Conservation (phyloP, 768 basidiomycete species). For the Hygrophorus russula region DNA sequence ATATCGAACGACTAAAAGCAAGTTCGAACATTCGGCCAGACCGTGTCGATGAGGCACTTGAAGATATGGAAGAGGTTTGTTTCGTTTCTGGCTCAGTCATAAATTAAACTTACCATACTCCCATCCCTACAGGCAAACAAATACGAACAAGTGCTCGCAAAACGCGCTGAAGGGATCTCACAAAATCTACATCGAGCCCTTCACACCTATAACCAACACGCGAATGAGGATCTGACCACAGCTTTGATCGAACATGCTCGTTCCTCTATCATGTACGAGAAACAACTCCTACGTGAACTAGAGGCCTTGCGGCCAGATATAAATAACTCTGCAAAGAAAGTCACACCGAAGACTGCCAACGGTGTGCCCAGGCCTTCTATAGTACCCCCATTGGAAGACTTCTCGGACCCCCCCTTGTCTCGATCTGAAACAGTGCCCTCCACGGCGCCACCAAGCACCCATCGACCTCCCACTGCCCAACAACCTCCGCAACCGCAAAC, state of each 20-base stretch:
- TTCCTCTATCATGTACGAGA: constrained; percentile 85
- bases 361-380: constrained; percentile 50
- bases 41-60: constrained; percentile 81
- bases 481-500: constrained; percentile 18
- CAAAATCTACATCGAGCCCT: constrained; percentile 86
- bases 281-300: constrained; percentile 77
- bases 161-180: constrained; percentile 87
- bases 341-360: constrained; percentile 28
- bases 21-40: constrained; percentile 80
- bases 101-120: not conserved
- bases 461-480: constrained; percentile 15
- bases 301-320: constrained; percentile 78
- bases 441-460: constrained; percentile 22
- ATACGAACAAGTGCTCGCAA: constrained; percentile 76
- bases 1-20: constrained; percentile 81
- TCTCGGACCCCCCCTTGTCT: constrained; percentile 21
- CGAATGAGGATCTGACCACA: constrained; percentile 84
- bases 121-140: constrained; percentile 60
- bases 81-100: not conserved
- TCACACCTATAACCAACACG: constrained; percentile 71
- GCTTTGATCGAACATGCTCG: constrained; percentile 90
- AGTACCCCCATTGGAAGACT: constrained; percentile 57
- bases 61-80: constrained; percentile 84
- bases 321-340: constrained; percentile 51
- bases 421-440: constrained; percentile 19